These are phyloP conservation scores for Plantago lanceolata DNA, from an alignment of 305 asterid species.

Conservation along the genomic window DNA sequence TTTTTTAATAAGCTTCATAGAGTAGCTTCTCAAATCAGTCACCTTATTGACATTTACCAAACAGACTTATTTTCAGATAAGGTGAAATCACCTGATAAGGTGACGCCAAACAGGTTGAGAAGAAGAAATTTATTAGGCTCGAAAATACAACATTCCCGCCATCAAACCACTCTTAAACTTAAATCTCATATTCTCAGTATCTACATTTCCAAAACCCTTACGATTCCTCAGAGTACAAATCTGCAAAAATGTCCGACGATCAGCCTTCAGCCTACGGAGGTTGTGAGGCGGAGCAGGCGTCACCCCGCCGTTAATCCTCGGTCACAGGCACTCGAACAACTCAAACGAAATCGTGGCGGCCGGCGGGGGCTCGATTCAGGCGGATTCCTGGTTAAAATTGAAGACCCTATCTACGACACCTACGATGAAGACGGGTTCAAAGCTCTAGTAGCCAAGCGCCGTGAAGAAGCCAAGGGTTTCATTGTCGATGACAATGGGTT, in stretches of 20 bases:
- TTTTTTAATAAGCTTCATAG: no score
- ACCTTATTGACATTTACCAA: no score
- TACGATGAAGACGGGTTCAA: slow-evolving; percentile 82
- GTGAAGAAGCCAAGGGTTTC: slow-evolving; percentile 62
- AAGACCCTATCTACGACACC: slow-evolving; percentile 72
- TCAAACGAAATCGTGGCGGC: slow-evolving; percentile 59
- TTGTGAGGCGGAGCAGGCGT: slow-evolving; percentile 60
- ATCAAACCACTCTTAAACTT: not conserved
- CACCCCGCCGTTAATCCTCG: slow-evolving; percentile 49
- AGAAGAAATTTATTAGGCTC: slow-evolving; percentile 46
- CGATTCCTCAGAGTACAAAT: slow-evolving; percentile 1
- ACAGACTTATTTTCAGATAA: no score
- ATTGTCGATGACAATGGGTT: slow-evolving; percentile 84
- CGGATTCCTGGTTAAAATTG: slow-evolving; percentile 64
- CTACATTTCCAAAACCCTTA: slow-evolving; percentile 13
- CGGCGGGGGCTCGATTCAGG: slow-evolving; percentile 51
- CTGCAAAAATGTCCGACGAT: slow-evolving; percentile 57
- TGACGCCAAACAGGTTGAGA: no score
- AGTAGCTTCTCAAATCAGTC: no score
- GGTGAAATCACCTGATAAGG: no score
- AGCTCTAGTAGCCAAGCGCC: slow-evolving; percentile 78
- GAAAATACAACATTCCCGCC: slow-evolving; percentile 55
- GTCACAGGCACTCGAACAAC: slow-evolving; percentile 64
- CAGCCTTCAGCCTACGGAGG: slow-evolving; percentile 42
- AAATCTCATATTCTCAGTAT: slow-evolving; percentile 25